Conservation (phyloP, 2,329 filamentous ascomycete species). For the Fusarium sororula region DNA sequence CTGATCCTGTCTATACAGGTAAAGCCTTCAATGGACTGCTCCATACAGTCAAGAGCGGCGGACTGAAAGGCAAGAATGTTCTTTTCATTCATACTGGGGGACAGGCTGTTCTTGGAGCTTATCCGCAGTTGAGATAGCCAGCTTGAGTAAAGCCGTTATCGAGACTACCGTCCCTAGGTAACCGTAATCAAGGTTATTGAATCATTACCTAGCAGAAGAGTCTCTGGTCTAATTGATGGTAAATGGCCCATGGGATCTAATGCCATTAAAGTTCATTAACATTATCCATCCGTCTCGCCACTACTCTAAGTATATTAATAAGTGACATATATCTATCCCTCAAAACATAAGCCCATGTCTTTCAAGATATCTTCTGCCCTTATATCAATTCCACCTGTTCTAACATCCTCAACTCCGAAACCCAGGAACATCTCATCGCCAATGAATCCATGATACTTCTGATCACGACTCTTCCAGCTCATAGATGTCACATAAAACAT, state of each 20-base stretch:
- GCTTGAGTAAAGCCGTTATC: no score
- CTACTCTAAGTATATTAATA: background rate
- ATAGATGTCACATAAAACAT: slow-evolving; percentile 68
- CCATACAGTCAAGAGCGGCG: background rate
- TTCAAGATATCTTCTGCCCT: slow-evolving; percentile 58
- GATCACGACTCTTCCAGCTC: slow-evolving; percentile 59
- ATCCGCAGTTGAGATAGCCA: background rate
- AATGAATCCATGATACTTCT: slow-evolving; percentile 63
- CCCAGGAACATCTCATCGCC: slow-evolving; percentile 64
- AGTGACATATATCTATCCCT: slow-evolving; percentile 3
- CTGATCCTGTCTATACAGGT: slow-evolving; percentile 25
- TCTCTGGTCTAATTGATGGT: no score
- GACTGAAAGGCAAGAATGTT: slow-evolving; percentile 3
- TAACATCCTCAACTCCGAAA: slow-evolving; percentile 65
- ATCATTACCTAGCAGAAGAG: background rate
- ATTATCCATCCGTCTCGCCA: background rate
- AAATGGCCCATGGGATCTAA: background rate
- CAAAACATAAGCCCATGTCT: slow-evolving; percentile 44
- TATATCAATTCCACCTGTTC: slow-evolving; percentile 61
- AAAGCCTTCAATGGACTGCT: slow-evolving; percentile 20
- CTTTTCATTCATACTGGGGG: slow-evolving; percentile 26
- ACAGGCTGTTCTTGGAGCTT: slow-evolving; percentile 13
- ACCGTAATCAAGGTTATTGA: background rate
- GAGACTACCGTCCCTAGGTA: no score
- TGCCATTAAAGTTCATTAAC: background rate